phyloP scores from a whole-genome alignment of 108 stramenopile genomes.

The Aureococcus anophagefferens region DNA sequence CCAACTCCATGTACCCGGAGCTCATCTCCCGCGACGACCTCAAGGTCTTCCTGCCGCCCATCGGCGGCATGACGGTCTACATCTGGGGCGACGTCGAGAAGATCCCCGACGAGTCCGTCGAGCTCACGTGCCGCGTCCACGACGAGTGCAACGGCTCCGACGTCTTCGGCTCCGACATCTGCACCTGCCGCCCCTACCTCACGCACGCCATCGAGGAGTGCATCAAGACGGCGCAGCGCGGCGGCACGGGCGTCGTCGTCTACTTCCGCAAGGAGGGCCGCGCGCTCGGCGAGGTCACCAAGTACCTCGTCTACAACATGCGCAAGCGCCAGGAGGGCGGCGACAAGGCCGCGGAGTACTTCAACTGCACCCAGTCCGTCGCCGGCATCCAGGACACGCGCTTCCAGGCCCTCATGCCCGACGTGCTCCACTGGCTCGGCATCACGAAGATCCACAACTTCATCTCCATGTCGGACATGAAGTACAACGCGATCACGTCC shows the following conservation, averaged over 20 bases:
- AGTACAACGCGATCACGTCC: slow-evolving; percentile 92
- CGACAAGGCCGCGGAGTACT: slow-evolving; percentile 87
- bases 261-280: slow-evolving; percentile 97
- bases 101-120: slow-evolving; percentile 92
- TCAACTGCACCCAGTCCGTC: slow-evolving; percentile 91
- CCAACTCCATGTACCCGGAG: slow-evolving; percentile 98
- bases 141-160: slow-evolving; percentile 98
- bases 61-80: slow-evolving; percentile 96
- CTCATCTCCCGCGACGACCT: slow-evolving; percentile 92
- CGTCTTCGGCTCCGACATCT: slow-evolving; percentile 95
- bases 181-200: slow-evolving; percentile 94
- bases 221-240: slow-evolving; percentile 83
- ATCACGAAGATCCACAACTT: slow-evolving; percentile 93
- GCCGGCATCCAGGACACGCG: slow-evolving; percentile 89
- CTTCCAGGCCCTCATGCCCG: slow-evolving; percentile 96
- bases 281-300: slow-evolving; percentile 90
- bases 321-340: slow-evolving; percentile 94
- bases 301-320: slow-evolving; percentile 98
- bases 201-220: slow-evolving; percentile 99
- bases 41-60: slow-evolving; percentile 95
- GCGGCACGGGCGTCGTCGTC: slow-evolving; percentile 88
- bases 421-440: slow-evolving; percentile 87
- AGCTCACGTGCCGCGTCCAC: slow-evolving; percentile 90
- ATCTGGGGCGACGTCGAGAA: slow-evolving; percentile 96
- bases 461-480: slow-evolving; percentile 98